phyloP scores from a whole-genome alignment of 331 rosid species.

The Malus hybrid region DNA sequence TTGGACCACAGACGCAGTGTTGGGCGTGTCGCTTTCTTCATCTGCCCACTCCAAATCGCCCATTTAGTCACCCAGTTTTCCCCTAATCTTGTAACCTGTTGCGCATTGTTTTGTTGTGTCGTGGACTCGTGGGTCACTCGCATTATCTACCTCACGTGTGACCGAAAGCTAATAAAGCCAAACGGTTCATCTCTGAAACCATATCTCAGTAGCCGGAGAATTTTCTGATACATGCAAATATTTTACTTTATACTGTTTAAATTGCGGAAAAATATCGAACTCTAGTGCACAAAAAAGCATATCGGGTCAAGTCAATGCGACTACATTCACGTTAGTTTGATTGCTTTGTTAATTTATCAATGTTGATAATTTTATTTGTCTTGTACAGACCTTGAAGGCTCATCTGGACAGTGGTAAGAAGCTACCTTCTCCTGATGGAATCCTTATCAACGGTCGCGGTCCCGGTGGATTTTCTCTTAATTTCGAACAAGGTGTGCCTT shows the following conservation, averaged over 20 bases:
- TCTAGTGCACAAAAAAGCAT: no score
- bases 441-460: slow-evolving; percentile 95
- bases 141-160: background rate
- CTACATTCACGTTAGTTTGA: background rate
- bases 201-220: background rate
- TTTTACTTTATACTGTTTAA: background rate
- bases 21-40: background rate
- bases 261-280: no score
- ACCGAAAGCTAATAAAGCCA: background rate
- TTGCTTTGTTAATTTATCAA: background rate
- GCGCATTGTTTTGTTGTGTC: background rate
- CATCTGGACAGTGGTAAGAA: slow-evolving; percentile 75
- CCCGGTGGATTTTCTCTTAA: slow-evolving; percentile 48
- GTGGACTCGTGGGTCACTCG: background rate
- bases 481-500: slow-evolving; percentile 75
- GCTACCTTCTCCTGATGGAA: slow-evolving; percentile 83
- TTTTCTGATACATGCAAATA: background rate
- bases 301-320: background rate
- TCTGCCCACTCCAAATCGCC: background rate
- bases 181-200: background rate
- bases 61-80: background rate
- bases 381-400: slow-evolving; percentile 39
- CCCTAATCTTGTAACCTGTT: background rate
- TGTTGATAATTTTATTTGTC: background rate
- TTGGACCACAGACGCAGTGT: background rate